A percentile compares a stretch with the other conserved stretches of the same genome.
Evolutionary conservation across 805 yeast species (phyloP).

Genomic region (Nematodospora valgi): DNA sequence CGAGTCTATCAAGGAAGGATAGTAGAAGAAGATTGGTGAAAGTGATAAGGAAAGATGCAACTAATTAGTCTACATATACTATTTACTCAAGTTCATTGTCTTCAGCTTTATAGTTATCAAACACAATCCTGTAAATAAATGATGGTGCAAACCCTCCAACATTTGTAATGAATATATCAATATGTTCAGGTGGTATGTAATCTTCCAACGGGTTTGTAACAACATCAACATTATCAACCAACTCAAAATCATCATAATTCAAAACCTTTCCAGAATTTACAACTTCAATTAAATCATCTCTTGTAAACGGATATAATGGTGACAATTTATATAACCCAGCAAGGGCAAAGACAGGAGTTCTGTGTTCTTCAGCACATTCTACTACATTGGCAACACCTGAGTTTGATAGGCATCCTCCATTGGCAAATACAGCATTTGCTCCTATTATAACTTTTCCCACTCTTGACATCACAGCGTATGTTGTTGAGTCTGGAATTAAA

Average conservation of each 20-base stretch:
- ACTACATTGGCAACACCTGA: slow-evolving; percentile 92
- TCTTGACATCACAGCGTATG: slow-evolving; percentile 93
- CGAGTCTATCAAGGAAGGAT: too few species aligned
- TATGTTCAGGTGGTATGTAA: slow-evolving; percentile 89
- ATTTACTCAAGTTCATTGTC: slow-evolving; percentile 66
- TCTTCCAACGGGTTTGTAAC: slow-evolving; percentile 83
- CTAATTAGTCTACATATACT: too few species aligned
- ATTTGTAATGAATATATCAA: slow-evolving; percentile 91
- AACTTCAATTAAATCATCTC: slow-evolving; percentile 79
- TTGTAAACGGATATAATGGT: slow-evolving; percentile 87
- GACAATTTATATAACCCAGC: slow-evolving; percentile 92
- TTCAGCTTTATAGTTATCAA: slow-evolving; percentile 87
- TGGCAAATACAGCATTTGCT: slow-evolving; percentile 87
- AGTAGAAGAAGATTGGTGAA: too few species aligned
- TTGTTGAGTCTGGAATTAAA: slow-evolving; percentile 88
- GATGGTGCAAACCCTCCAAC: slow-evolving; percentile 96
- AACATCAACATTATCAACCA: slow-evolving; percentile 73
- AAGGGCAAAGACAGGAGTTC: slow-evolving; percentile 94
- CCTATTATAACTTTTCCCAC: slow-evolving; percentile 96
- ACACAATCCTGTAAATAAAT: slow-evolving; percentile 89
- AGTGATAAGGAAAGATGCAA: too few species aligned
- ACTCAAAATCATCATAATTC: slow-evolving; percentile 64
- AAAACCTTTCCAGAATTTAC: slow-evolving; percentile 91
- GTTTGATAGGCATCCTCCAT: slow-evolving; percentile 89
- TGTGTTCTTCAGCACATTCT: slow-evolving; percentile 92